Base-by-base conservation (phyloP, 2,329 filamentous ascomycete genomes). In the Penicillium sp. region DNA sequence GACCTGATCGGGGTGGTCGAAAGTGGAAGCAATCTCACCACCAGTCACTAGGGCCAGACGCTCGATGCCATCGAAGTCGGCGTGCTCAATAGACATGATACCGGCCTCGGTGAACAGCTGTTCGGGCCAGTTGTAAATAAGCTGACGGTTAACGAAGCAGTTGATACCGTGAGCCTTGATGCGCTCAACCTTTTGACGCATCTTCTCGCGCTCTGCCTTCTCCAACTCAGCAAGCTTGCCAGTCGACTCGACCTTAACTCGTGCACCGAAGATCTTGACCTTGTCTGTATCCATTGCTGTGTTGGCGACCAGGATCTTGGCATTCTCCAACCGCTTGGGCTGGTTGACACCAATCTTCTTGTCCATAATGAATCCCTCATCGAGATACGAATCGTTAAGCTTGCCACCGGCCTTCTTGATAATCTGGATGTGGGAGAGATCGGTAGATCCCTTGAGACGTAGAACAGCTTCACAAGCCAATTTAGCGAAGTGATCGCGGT, bases 111-210 rank as follows among this genome's bases (percentile, higher is more conserved):
- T 91, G 71, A 99, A 99, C 43, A 99, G 87, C 78, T 99, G 94
- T 77, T 99, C 94, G 6, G 94, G 94, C 94, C 94, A 99, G 82
- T 99, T 99, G 83, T 99, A 99, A 78, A 99, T 99, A 61, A 99
- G 85, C 76, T 99, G 94, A 66, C 94, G 84, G 84, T 99, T 99
- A 76, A 99, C 96, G 76, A 99, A 99, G 82, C 94, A 97, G 84
- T 99, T 99, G 79, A 99, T 97, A 56, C 94, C 94, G 70, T 99
- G 94, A 43, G 91, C 84, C 84, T 97, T 99, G 80, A 99, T 99
- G 76, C 91, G 93, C 61, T 99, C 94, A 42, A 99, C 94, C 84
- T 99, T 99, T 62, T 90, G 89, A 82, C 92, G 95, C 94, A 99
- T 99, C 86, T 97, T 97, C 68, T 99, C 94, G 68, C 91, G 89